A percentile compares a stretch with the other conserved stretches of the same genome.
Evolutionary conservation across 768 basidiomycete species (phyloP).

Genomic region (Calocybe indica): DNA sequence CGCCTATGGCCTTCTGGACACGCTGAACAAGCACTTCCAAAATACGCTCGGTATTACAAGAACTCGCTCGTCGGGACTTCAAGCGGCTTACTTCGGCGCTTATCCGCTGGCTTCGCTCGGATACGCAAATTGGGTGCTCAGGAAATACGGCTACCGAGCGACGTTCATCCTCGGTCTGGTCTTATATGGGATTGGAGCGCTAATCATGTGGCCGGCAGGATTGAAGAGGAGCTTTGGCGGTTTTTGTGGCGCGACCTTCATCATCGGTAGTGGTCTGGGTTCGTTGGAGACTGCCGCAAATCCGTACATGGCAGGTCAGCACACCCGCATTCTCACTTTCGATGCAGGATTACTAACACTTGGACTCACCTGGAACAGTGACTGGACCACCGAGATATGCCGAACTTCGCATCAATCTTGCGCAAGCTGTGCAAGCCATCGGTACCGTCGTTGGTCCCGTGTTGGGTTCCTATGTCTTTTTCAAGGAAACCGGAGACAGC

Average conservation of each 20-base stretch:
- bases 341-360: not conserved
- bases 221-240: conserved; percentile 27
- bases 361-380: conserved; percentile 8
- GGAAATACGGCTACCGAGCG: conserved; percentile 25
- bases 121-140: conserved; percentile 27
- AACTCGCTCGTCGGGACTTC: conserved; percentile 27
- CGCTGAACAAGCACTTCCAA: conserved; percentile 30
- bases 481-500: conserved; percentile 24
- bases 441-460: conserved; percentile 28
- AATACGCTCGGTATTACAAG: conserved; percentile 24
- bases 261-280: conserved; percentile 27
- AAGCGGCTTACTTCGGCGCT: conserved; percentile 29
- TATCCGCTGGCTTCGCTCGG: conserved; percentile 28
- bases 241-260: conserved; percentile 29
- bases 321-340: not conserved
- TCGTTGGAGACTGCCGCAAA: conserved; percentile 27
- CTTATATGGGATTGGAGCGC: conserved; percentile 25
- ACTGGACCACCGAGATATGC: conserved; percentile 28
- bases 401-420: conserved; percentile 26
- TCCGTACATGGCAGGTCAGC: conserved; percentile 27
- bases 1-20: conserved; percentile 27
- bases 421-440: conserved; percentile 26
- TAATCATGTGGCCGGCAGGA: conserved; percentile 29
- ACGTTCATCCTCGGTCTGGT: conserved; percentile 25
- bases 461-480: conserved; percentile 27